Base-by-base conservation (phyloP, 2,329 filamentous ascomycete genomes). In the Diaporthe sp. region DNA sequence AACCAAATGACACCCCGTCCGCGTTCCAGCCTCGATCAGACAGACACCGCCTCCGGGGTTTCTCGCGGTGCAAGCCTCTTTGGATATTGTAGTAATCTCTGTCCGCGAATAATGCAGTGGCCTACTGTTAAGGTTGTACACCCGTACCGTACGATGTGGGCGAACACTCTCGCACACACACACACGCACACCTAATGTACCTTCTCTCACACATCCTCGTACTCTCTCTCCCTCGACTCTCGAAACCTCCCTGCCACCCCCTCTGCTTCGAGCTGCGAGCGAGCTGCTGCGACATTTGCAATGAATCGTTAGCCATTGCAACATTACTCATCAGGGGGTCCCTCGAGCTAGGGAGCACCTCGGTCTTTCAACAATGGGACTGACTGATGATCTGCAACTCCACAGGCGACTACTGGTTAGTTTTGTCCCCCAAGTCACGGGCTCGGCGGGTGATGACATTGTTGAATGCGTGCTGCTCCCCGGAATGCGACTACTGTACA, bases 311-410 rank as follows among this genome's bases (percentile, higher is more conserved):
- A 53, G 65, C 49, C 65, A 69, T 15, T 69, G 65, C 49, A 42
- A 69, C 65, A 69, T 69, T 69, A 69, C 65, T 69, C 65, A 55
- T 53, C 65, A 69, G 65, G 65, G 65, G 65, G 46, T 13, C 49
- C 49, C 65, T 42, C 34, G 65, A 69, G 65, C 65, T 69, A 69
- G 65, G 65, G 19, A 69, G 65, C 49, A 69, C 65, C 65, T 69
- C 65, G 65, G 65, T 69, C 65, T 39, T 68, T 68, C 65, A 68
- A 68, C 34, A 68, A 3, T 42, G 65, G 62, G 62, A 51, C 46
- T 73, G 70, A 39, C 71, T 57, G 71, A 67, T 73, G 71, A 73
- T 73, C 71, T 65, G 71, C 71, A 46, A 73, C 61, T 55, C 61
- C 46, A 51, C 71, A 65, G 44, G 58, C 51, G 28, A 65, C 71